Conservation (phyloP, 2,329 filamentous ascomycete genomes). For the Hymenoscyphus repandus region DNA sequence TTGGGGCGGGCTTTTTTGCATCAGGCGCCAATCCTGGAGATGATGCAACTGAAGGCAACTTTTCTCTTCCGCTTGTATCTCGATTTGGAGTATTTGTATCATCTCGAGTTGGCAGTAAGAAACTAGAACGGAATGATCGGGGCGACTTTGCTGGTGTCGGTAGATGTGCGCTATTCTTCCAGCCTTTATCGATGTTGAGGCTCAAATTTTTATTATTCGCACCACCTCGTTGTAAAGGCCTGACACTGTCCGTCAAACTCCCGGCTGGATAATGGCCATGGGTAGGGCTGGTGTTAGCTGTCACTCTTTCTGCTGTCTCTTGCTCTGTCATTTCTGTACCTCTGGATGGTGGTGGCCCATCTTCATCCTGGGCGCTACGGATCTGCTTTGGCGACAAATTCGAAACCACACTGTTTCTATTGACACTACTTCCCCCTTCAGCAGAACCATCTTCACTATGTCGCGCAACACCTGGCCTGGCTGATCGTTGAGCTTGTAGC, state of each 20-base stretch:
- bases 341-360: conserved; percentile 62
- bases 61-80: conserved; percentile 66
- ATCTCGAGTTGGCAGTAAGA: conserved; percentile 58
- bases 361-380: conserved; percentile 36
- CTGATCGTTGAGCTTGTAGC: conserved; percentile 74
- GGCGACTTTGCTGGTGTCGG: conserved; percentile 65
- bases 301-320: conserved; percentile 64
- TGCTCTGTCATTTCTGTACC: conserved; percentile 78
- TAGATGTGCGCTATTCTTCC: conserved; percentile 46
- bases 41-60: conserved; percentile 74
- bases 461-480: conserved; percentile 37
- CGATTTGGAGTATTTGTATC: conserved; percentile 46
- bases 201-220: conserved; percentile 39
- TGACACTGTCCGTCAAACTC: conserved; percentile 71
- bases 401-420: conserved; percentile 55
- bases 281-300: conserved; percentile 69
- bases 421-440: conserved; percentile 42
- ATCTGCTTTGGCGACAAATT: conserved; percentile 34
- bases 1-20: conserved; percentile 26
- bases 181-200: conserved; percentile 56
- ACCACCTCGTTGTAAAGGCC: conserved; percentile 50
- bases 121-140: conserved; percentile 70
- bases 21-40: conserved; percentile 61
- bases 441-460: conserved; percentile 38
- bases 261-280: conserved; percentile 49